A percentile compares a stretch with the other conserved stretches of the same genome.
Conservation (phyloP, 108 stramenopile genomes). For the Aureococcus anophagefferens region DNA sequence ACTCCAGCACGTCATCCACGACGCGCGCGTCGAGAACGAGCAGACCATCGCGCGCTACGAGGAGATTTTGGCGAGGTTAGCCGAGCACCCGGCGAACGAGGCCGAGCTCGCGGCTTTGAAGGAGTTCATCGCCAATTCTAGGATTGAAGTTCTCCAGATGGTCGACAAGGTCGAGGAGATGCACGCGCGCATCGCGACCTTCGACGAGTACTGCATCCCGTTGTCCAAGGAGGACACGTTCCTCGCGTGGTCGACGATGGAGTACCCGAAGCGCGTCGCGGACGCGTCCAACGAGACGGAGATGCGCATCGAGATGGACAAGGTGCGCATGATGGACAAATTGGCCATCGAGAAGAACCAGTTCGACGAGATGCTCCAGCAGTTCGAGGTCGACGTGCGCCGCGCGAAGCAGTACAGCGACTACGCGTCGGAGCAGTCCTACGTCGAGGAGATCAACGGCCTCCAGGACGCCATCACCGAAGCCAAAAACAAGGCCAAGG, state of each 20-base stretch:
- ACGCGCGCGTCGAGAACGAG: conserved; percentile 25
- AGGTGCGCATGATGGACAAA: conserved; percentile 49
- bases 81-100: conserved; percentile 45
- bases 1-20: conserved; percentile 27
- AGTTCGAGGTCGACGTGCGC: conserved; percentile 35
- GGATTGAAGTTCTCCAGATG: conserved; percentile 25
- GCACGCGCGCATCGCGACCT: conserved; percentile 16
- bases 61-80: conserved; percentile 34
- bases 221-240: conserved; percentile 30
- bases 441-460: conserved; percentile 29
- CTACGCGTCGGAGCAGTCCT: conserved; percentile 31
- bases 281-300: conserved; percentile 29
- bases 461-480: conserved; percentile 34
- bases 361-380: conserved; percentile 38
- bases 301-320: conserved; percentile 42
- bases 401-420: conserved; percentile 23
- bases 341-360: conserved; percentile 43
- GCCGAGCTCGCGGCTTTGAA: conserved; percentile 40
- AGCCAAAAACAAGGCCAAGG: conserved; percentile 39
- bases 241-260: conserved; percentile 39
- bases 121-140: conserved; percentile 44
- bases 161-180: conserved; percentile 14
- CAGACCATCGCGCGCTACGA: conserved; percentile 32
- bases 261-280: conserved; percentile 40
- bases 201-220: conserved; percentile 26